Evolutionary conservation across 768 basidiomycete genomes (phyloP), one percentile per base, ranked within the genome.

Genomic region (Leccinum subgranulosum): DNA sequence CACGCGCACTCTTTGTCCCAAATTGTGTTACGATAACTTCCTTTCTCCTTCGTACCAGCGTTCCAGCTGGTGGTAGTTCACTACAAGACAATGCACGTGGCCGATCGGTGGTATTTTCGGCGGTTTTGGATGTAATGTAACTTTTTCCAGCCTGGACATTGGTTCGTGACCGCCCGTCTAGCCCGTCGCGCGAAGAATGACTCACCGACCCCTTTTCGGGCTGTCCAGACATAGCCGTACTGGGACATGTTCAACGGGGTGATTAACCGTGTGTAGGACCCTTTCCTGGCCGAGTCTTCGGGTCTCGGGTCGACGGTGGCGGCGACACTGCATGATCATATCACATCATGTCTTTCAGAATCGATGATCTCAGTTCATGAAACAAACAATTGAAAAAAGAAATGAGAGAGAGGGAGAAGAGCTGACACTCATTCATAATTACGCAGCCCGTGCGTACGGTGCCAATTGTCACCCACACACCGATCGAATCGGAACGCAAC

Each of bases 101-200:
- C 49, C 49, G 29, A 45, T 55, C 64, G 66, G 66, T 57, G 14
- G 60, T 50, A 60, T 66, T 64, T 10, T 54, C 56, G 58, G 56
- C 57, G 43, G 41, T 33, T 51, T 49, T 45, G 45, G 46, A 19
- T 19, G 19, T 19, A 19, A 43, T 33, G 52, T 53, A 28, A 19
- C 39, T 41, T 17, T 45, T 51, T 63, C 45, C 41, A 54, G 49
- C 29, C 28, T 55, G 33, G 29, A 49, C 36, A 43, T 43, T 43
- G 41, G 41, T 19, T 41, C 39, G 39, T 19, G 39, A 19, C 41
- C 11, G 41, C 11, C n/a, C 19, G 19, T 19, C 41, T 12, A 43
- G 41, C 45, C 23, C 45, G 45, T 46, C 23, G 23, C 8, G 45
- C 41, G 19, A 17, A 7, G 11, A 43, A 46, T 14, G 48, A 43